These are phyloP conservation scores for Colletotrichum viniferum DNA, from an alignment of 2,329 filamentous ascomycete genomes.

Conservation along the genomic window DNA sequence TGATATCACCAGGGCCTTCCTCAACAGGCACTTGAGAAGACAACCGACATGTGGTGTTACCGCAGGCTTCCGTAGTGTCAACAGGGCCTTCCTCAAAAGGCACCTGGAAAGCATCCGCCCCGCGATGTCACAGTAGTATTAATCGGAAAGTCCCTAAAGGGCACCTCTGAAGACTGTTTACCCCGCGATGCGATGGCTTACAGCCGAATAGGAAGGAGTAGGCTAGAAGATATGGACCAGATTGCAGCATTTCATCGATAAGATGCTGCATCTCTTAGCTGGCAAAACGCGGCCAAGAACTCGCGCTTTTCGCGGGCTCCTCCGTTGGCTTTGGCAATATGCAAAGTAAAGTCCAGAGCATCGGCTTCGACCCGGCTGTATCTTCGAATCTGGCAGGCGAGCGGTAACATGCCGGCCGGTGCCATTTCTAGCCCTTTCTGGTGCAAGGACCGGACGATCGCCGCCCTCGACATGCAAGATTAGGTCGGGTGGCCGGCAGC, in stretches of 20 bases:
- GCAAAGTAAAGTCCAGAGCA: neutral
- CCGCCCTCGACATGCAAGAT: neutral
- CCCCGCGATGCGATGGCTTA: neutral
- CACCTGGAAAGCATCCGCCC: neutral
- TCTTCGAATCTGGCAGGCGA: constrained; percentile 1
- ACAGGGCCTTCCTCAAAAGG: constrained; percentile 6
- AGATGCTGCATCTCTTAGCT: neutral
- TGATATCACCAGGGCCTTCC: neutral
- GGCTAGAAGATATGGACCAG: neutral
- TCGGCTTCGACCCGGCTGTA: neutral
- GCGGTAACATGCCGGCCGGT: neutral
- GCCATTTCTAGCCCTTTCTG: neutral
- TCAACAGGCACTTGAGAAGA: neutral
- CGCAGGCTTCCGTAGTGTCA: neutral
- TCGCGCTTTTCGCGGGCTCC: neutral
- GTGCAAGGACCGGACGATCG: neutral
- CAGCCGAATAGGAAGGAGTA: constrained; percentile 16
- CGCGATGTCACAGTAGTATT: neutral
- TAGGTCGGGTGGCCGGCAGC: neutral
- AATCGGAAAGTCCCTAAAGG: neutral
- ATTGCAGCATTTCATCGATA: neutral
- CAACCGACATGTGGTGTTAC: neutral
- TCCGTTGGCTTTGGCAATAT: neutral
- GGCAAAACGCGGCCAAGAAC: neutral
- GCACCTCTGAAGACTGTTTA: neutral